A percentile compares a stretch with the other conserved stretches of the same genome.
Evolutionary conservation across 75 land plant species (phyloP).

Genomic region (Cupressus sempervirens): DNA sequence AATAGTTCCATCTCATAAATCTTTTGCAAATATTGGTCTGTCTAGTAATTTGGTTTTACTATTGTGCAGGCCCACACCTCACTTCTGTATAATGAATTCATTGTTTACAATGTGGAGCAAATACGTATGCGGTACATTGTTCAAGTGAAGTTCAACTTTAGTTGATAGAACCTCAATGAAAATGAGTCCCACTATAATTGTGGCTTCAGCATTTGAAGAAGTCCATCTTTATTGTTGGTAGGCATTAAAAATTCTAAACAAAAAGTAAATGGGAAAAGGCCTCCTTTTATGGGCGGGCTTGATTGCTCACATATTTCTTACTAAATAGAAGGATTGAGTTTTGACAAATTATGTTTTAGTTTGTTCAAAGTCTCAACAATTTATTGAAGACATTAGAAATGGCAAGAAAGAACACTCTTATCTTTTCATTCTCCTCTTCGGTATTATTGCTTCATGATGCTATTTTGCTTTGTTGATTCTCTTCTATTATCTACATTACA

Average conservation of each 20-base stretch:
- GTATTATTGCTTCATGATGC: not conserved
- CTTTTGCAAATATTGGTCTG: not conserved
- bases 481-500: not conserved
- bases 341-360: not conserved
- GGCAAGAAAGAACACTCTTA: not conserved
- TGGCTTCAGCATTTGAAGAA: not conserved
- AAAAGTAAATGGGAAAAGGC: not conserved
- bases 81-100: constrained; percentile 89
- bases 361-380: not conserved
- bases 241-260: not conserved
- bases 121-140: constrained; percentile 87
- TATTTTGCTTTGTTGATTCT: not conserved
- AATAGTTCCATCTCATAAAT: too few relatives aligned
- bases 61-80: constrained; percentile 35
- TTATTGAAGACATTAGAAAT: not conserved
- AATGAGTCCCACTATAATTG: not conserved
- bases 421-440: not conserved
- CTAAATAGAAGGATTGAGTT: not conserved
- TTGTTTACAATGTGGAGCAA: constrained; percentile 91
- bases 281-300: not conserved
- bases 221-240: not conserved
- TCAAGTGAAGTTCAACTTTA: constrained; percentile 71
- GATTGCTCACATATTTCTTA: not conserved
- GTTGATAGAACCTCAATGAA: not conserved
- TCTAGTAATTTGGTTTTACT: not conserved